Evolutionary conservation across 2,329 filamentous ascomycete species (phyloP), one percentile per base, ranked within the genome.

Genomic region (Cryphonectria nitschkei): DNA sequence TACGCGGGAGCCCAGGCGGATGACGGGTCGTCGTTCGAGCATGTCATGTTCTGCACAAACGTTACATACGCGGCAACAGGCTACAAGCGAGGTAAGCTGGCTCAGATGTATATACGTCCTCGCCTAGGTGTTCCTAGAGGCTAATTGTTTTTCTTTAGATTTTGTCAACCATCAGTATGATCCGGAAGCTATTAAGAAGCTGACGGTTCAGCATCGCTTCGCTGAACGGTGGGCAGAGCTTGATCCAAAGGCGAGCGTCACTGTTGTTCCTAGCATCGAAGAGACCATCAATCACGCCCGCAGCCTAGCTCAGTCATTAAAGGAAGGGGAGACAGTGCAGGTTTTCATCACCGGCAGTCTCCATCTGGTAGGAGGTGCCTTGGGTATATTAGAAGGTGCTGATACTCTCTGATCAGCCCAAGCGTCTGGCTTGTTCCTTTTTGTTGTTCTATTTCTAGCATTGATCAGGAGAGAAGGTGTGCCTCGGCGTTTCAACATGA

Each of bases 101-200:
- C 26, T 65, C 11, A 8, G 6, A 5, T 34, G n/a, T 9, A 39
- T 39, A 5, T 34, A 32, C 9, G 50, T 26, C 39, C 11, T 67
- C 2, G 37, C 3, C 41, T 43, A 46, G 60, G 3, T 66, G 37
- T 22, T 9, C 11, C 54, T 68, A 6, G 67, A 72, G 39, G 29
- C 56, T 67, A 66, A 73, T 69, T 37, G 2, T 8, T 46, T 7
- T 77, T 79, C 43, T 8, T 77, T 79, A 76, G 86, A 90, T 76
- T 88, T 89, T 75, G 84, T 89, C 68, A 89, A 89, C 75, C 80
- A 82, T 74, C 84, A 87, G 73, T 81, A 86, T 74, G 82, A 88
- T 70, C 84, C 87, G 19, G 82, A 80, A 14, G 85, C 85, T 41
- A 82, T 89, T 68, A 80, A 84, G 73, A 83, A 83, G 60, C 81